Evolutionary conservation across 768 basidiomycete species (phyloP).

Genomic region (Boletus speciosus): DNA sequence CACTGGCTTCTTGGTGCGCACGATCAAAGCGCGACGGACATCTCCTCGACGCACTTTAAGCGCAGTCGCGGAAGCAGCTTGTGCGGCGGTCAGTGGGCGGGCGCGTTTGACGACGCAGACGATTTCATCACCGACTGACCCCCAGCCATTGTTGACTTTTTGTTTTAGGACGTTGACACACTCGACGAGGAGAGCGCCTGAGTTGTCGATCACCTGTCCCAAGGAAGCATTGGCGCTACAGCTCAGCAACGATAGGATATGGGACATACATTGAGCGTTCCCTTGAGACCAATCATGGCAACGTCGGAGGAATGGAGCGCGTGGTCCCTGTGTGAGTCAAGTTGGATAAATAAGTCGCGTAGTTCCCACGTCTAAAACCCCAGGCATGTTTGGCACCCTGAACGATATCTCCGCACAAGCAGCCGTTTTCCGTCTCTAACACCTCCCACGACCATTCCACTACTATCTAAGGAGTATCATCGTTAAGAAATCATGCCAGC

Average conservation of each 20-base stretch:
- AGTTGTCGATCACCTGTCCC: constrained; percentile 92
- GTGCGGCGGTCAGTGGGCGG: constrained; percentile 68
- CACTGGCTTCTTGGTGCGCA: constrained; percentile 85
- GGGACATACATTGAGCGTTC: constrained; percentile 72
- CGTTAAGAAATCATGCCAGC: constrained; percentile 47
- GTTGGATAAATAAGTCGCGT: constrained; percentile 13
- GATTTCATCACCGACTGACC: constrained; percentile 90
- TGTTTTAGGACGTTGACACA: constrained; percentile 96
- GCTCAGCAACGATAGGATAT: background rate
- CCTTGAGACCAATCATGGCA: constrained; percentile 91
- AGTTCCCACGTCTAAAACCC: constrained; percentile 23
- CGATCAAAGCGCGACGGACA: constrained; percentile 93
- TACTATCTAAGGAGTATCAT: background rate
- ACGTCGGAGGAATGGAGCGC: background rate
- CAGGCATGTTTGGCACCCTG: background rate
- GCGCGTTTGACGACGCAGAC: constrained; percentile 94
- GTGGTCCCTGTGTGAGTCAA: background rate
- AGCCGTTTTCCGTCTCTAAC: constrained; percentile 3
- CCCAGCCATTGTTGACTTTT: constrained; percentile 95
- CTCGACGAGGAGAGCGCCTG: constrained; percentile 90
- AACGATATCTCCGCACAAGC: constrained; percentile 16
- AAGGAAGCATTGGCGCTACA: background rate
- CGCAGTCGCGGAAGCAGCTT: constrained; percentile 67
- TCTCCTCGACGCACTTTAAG: constrained; percentile 92
- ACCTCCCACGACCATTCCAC: constrained; percentile 17